Evolutionary conservation across 768 basidiomycete genomes (phyloP).

Genomic region (Russula vinacea): DNA sequence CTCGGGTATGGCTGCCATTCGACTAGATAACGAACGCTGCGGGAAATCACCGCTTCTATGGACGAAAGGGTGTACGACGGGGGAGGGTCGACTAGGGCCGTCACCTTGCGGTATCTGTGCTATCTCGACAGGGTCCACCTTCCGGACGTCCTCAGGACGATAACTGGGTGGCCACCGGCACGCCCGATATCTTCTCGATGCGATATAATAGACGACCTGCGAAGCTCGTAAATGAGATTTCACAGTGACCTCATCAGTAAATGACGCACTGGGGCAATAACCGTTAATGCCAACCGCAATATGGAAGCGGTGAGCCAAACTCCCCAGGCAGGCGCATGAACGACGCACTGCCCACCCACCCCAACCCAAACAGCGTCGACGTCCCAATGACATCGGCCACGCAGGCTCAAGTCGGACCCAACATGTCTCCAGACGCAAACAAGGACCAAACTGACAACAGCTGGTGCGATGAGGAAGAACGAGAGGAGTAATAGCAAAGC

Average conservation of each 20-base stretch:
- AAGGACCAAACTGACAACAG: constrained; percentile 54
- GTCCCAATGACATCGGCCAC: constrained; percentile 56
- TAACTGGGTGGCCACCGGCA: constrained; percentile 2
- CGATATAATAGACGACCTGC: constrained; percentile 14
- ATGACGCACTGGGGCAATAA: constrained; percentile 50
- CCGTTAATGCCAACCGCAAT: constrained; percentile 53
- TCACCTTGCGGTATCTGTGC: background rate
- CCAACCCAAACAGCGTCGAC: constrained; percentile 66
- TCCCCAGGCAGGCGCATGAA: constrained; percentile 43
- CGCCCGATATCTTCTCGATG: constrained; percentile 1
- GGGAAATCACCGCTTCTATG: constrained; percentile 1
- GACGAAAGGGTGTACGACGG: background rate
- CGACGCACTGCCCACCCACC: constrained; percentile 33
- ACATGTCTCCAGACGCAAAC: constrained; percentile 51
- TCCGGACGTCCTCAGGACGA: constrained; percentile 6
- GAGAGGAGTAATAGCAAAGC: constrained; percentile 41
- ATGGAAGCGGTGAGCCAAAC: constrained; percentile 55
- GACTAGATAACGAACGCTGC: constrained; percentile 21
- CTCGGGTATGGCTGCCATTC: constrained; percentile 25
- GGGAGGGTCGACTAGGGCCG: constrained; percentile 12
- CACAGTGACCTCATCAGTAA: background rate
- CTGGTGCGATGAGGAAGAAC: constrained; percentile 49
- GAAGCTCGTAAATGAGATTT: background rate
- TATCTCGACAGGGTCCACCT: constrained; percentile 7
- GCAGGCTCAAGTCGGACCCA: constrained; percentile 40